Base-by-base conservation (phyloP, 1,139 yeast species). In the Candida dubliniensis region DNA sequence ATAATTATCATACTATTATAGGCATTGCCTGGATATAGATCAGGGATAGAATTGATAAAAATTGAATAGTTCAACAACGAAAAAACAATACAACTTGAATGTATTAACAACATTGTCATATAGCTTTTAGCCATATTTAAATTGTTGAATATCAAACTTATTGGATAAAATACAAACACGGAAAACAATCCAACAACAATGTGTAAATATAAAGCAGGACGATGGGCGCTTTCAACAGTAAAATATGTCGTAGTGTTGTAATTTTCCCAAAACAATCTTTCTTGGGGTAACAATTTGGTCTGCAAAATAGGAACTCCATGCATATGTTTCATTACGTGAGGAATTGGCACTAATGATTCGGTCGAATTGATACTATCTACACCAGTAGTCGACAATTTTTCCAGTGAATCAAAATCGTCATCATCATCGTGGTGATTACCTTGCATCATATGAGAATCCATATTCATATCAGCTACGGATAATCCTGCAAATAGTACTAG, bases 231-330 rank as follows among this genome's bases (percentile, higher is more conserved):
- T 1, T 76, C 77, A n/a, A 80, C 66, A 10, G 77, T 81, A 64
- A 88, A 79, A 61, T 77, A 90, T 11, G 89, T 85, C 6, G 95
- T 84, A n/a, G 95, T 81, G 57, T 87, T 81, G 64, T 89, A 91
- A 32, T 65, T 63, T 45, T 82, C 84, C 98, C 98, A 91, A 63
- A 76, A 90, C 24, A 75, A 62, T 44, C 81, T 69, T 63, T 90
- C 96, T 44, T 81, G 85, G 0, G 93, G 87, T 33, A 82, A 74
- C 40, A 90, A 69, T 26, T 79, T 58, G 1, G 88, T 86, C 41
- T 87, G 71, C 38, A 90, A 70, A 36, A 90, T 87, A 0, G 96
- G 93, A 48, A 78, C 61, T 0, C 96, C 96, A 57, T 89, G 96
- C 46, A 67, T 58, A 56, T 79, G 82, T 36, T 66, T 68, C 50